These are phyloP conservation scores for Aspergillus aculeatus DNA, from an alignment of 2,329 filamentous ascomycete genomes.

Conservation along the genomic window DNA sequence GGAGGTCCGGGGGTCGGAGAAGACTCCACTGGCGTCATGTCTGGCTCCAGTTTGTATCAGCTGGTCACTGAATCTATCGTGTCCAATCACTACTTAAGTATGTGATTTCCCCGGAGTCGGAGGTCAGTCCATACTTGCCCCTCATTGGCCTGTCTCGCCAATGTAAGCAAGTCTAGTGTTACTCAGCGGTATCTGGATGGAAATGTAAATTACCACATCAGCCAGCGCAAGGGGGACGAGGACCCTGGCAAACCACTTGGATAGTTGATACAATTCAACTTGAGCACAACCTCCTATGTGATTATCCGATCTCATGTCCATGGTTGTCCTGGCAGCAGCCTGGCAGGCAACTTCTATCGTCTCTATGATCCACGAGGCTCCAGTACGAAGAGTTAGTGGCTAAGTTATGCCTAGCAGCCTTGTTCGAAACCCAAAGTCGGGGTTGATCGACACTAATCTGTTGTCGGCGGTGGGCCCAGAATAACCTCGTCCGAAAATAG, in stretches of 20 bases:
- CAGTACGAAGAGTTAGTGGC: conserved; percentile 13
- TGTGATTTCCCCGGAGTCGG: conserved; percentile 15
- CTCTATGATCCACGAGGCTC: conserved; percentile 9
- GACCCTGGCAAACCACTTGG: too few species aligned
- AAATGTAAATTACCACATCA: not conserved
- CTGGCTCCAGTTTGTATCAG: conserved; percentile 20
- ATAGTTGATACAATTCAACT: too few species aligned
- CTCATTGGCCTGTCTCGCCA: conserved; percentile 4
- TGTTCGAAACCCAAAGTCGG: conserved; percentile 4
- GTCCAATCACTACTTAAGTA: conserved; percentile 20
- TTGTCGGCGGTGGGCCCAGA: conserved; percentile 5
- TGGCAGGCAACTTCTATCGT: not conserved
- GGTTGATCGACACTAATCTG: conserved; percentile 14
- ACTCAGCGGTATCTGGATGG: not conserved
- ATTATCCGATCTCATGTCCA: not conserved
- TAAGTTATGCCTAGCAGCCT: conserved; percentile 5
- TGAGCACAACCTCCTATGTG: not conserved
- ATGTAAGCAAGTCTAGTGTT: conserved; percentile 12
- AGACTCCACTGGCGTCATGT: conserved; percentile 24
- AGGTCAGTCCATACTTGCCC: conserved; percentile 9
- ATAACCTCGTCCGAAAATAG: not conserved
- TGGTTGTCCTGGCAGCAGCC: not conserved
- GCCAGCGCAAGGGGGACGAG: not conserved
- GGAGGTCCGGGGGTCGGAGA: not conserved
- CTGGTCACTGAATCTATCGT: conserved; percentile 12